Evolutionary conservation across 1,284 basidiomycete genomes (phyloP).

Genomic region (Mycosarcoma mackinlayi): DNA sequence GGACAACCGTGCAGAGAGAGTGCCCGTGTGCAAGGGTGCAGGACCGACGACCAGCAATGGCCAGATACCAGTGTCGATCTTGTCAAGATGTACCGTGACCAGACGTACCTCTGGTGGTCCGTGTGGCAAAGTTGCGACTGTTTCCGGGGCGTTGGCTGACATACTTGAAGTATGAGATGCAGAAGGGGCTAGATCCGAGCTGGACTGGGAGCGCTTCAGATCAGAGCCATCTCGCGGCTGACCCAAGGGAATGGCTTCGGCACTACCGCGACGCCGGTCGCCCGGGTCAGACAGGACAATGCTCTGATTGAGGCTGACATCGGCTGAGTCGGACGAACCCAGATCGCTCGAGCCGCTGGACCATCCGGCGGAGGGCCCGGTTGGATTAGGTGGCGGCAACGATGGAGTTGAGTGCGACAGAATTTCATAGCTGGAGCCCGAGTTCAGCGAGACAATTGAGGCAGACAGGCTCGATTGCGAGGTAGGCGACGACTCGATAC

Average conservation of each 20-base stretch:
- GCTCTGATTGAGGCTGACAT: constrained; percentile 34
- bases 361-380: constrained; percentile 30
- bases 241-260: neutral
- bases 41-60: constrained; percentile 48
- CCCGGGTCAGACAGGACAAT: constrained; percentile 45
- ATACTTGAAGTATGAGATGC: neutral
- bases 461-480: constrained; percentile 42
- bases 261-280: constrained; percentile 11
- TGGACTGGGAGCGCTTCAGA: constrained; percentile 28
- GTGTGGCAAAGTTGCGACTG: neutral
- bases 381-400: constrained; percentile 11
- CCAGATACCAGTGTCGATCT: constrained; percentile 53
- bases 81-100: constrained; percentile 50
- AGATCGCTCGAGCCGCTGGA: constrained; percentile 51
- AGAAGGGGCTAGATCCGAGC: constrained; percentile 11
- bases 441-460: constrained; percentile 34
- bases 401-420: constrained; percentile 22
- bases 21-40: constrained; percentile 30
- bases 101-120: constrained; percentile 44
- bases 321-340: constrained; percentile 45
- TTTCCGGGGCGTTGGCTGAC: neutral
- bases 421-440: constrained; percentile 50
- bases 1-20: constrained; percentile 14
- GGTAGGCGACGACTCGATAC: constrained; percentile 25
- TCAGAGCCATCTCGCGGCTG: neutral